phyloP scores from a whole-genome alignment of 2,329 filamentous ascomycete genomes.

The Geosmithia morbida region DNA sequence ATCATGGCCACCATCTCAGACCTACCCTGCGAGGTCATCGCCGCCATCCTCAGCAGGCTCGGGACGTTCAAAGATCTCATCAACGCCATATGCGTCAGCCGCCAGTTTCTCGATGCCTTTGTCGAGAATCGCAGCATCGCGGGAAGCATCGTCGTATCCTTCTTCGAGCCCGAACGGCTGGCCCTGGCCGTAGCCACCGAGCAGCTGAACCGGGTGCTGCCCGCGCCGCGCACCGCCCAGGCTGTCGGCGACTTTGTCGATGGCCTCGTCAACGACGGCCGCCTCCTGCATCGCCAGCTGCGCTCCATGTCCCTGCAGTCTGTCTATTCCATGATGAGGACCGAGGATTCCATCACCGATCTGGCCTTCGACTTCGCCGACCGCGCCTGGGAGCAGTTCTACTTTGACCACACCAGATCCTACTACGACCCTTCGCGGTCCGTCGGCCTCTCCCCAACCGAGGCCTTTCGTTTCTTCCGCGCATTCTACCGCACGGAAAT shows the following conservation, averaged over 20 bases:
- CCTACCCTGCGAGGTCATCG: not conserved
- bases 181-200: not conserved
- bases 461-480: constrained; percentile 1
- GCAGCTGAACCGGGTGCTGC: not conserved
- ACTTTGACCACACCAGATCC: not conserved
- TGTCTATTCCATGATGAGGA: not conserved
- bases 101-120: not conserved
- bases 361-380: constrained; percentile 1
- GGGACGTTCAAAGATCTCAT: not conserved
- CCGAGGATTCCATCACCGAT: not conserved
- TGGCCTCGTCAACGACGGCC: not conserved
- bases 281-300: not conserved
- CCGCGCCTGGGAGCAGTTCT: not conserved
- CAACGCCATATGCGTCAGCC: not conserved
- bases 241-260: not conserved
- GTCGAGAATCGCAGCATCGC: not conserved
- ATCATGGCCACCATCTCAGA: not conserved
- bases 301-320: constrained; percentile 1
- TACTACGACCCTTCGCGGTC: not conserved
- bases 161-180: not conserved
- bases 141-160: not conserved
- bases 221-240: not conserved
- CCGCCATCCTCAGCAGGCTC: not conserved
- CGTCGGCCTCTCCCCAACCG: not conserved
- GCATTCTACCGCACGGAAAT: constrained; percentile 1